Evolutionary conservation across 139 green algal genomes (phyloP).

Genomic region (Tetraselmis chui): DNA sequence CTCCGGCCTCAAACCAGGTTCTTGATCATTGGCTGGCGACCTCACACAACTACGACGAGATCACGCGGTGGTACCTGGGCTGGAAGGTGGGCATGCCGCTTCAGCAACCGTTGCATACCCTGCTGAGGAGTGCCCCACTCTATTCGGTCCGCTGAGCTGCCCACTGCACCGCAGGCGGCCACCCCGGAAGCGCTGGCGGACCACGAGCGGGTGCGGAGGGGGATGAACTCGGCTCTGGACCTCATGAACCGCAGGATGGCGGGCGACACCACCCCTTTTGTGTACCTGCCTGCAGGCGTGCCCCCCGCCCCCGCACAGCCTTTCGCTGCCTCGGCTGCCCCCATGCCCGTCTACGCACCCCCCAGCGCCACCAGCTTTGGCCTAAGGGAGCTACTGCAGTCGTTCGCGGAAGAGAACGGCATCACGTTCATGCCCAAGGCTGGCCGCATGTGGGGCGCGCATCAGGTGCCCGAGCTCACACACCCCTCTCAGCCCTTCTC

Average conservation of each 20-base stretch:
- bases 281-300: neutral
- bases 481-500: too few species aligned
- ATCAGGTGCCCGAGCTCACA: slow-evolving; percentile 48
- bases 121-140: too few species aligned
- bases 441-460: slow-evolving; percentile 70
- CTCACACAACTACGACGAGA: slow-evolving; percentile 79
- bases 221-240: slow-evolving; percentile 74
- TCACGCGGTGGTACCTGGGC: slow-evolving; percentile 85
- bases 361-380: neutral
- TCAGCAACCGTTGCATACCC: too few species aligned
- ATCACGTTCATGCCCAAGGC: slow-evolving; percentile 85
- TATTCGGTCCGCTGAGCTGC: too few species aligned
- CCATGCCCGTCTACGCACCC: slow-evolving; percentile 2
- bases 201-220: slow-evolving; percentile 58
- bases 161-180: slow-evolving; percentile 26
- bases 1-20: slow-evolving; percentile 34
- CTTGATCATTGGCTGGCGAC: slow-evolving; percentile 78
- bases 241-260: slow-evolving; percentile 71
- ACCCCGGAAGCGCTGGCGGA: slow-evolving; percentile 42
- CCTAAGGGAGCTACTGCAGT: slow-evolving; percentile 57
- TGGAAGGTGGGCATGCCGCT: slow-evolving; percentile 86
- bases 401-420: slow-evolving; percentile 73
- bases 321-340: neutral
- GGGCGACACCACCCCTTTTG: neutral
- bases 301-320: neutral